A percentile compares a stretch with the other conserved stretches of the same genome.
Conservation (phyloP, 1,284 basidiomycete genomes). For the Cryptococcus sp. region DNA sequence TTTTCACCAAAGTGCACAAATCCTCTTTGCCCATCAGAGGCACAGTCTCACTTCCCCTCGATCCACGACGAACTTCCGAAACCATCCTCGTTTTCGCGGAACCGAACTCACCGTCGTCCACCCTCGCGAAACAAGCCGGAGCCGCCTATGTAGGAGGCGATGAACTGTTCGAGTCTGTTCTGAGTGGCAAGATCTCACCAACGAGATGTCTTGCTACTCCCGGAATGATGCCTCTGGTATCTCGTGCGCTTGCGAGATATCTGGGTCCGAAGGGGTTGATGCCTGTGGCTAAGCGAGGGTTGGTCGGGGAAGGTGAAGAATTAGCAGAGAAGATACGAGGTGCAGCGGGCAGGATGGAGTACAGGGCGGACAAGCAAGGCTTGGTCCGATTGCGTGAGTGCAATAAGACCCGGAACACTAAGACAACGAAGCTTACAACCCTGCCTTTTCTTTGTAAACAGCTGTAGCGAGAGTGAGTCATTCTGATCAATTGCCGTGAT, state of each 20-base stretch:
- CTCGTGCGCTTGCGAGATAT: constrained; percentile 78
- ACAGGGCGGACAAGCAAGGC: constrained; percentile 87
- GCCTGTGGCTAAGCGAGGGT: constrained; percentile 91
- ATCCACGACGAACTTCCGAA: constrained; percentile 67
- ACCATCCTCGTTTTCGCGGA: constrained; percentile 86
- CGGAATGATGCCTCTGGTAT: constrained; percentile 73
- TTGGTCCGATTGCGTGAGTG: constrained; percentile 74
- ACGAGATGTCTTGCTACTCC: constrained; percentile 68
- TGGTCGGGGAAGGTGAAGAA: constrained; percentile 75
- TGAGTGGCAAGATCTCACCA: constrained; percentile 43
- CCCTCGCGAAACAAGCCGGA: constrained; percentile 74
- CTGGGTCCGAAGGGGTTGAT: constrained; percentile 93
- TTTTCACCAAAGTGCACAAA: constrained; percentile 73
- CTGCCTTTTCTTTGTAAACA: not conserved
- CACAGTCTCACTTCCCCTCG: constrained; percentile 66
- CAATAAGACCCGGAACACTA: not conserved
- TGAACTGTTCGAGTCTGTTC: constrained; percentile 70
- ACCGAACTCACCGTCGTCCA: constrained; percentile 45
- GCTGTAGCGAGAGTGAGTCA: constrained; percentile 24
- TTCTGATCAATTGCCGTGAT: not conserved
- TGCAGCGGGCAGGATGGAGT: constrained; percentile 81
- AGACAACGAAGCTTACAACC: no score
- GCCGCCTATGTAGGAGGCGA: constrained; percentile 82
- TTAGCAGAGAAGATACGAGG: constrained; percentile 75
- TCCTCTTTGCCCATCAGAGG: constrained; percentile 79